Evolutionary conservation across 2,329 filamentous ascomycete genomes (phyloP).

Genomic region (Graphilbum fragrans): DNA sequence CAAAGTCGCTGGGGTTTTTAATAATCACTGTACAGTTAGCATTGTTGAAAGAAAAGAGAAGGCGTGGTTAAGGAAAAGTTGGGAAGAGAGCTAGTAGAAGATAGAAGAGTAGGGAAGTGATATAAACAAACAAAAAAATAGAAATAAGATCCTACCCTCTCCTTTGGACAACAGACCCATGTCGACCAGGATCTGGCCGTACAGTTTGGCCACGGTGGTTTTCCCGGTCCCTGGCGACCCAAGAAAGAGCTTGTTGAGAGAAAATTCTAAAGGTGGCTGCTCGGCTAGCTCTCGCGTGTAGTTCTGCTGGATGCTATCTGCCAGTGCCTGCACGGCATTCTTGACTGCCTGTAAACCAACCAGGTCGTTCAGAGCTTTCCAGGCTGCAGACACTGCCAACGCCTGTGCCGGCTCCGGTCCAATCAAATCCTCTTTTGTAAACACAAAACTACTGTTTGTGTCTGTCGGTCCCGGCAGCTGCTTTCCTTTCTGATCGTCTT

Average conservation of each 20-base stretch:
- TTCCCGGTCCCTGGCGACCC: constrained; percentile 67
- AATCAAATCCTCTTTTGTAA: constrained; percentile 58
- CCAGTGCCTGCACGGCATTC: constrained; percentile 39
- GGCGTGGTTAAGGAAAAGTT: not conserved
- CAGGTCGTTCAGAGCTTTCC: constrained; percentile 43
- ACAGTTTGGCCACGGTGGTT: constrained; percentile 62
- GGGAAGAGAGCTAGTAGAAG: not conserved
- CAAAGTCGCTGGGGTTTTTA: constrained; percentile 65
- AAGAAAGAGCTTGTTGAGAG: constrained; percentile 57
- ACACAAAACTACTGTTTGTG: too few relatives aligned
- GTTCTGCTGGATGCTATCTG: constrained; percentile 52
- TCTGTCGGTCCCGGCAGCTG: constrained; percentile 33
- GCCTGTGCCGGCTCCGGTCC: constrained; percentile 51
- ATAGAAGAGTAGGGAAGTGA: not conserved
- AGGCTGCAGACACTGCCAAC: constrained; percentile 39
- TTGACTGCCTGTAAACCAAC: constrained; percentile 54
- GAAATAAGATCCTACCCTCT: constrained; percentile 37
- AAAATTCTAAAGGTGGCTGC: constrained; percentile 43
- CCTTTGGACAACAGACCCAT: constrained; percentile 56
- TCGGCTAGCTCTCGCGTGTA: constrained; percentile 55
- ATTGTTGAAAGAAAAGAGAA: not conserved
- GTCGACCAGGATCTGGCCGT: constrained; percentile 55
- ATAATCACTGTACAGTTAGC: constrained; percentile 35
- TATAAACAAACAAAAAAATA: not conserved
- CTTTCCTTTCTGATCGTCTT: too few relatives aligned